Percentiles rank a stretch among this genome's conserved stretches.
Evolutionary conservation across 495 filamentous ascomycete genomes (phyloP).

Genomic region (Penicillium cinerascens): DNA sequence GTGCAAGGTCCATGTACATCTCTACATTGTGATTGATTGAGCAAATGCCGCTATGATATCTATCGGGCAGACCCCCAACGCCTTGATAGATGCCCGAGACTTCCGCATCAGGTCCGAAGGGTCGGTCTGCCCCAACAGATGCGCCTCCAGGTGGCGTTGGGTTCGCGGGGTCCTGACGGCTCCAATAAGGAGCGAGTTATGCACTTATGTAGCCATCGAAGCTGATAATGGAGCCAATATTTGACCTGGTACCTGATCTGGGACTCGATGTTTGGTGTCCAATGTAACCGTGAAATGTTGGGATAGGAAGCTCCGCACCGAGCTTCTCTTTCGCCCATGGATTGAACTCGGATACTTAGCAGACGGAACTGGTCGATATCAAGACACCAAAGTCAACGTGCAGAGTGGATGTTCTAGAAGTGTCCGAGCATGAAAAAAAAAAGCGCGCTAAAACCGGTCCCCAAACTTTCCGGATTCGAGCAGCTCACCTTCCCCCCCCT

Average conservation of each 20-base stretch:
- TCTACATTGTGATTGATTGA: neutral
- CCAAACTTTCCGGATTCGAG: slow-evolving; percentile 14
- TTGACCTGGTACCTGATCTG: neutral
- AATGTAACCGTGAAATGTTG: neutral
- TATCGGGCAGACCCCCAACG: neutral
- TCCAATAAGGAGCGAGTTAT: neutral
- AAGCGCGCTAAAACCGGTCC: slow-evolving; percentile 17
- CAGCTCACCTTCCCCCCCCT: slow-evolving; percentile 2
- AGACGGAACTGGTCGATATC: neutral
- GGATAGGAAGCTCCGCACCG: neutral
- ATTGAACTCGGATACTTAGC: neutral
- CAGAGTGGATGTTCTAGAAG: slow-evolving; percentile 19
- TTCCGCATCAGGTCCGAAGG: neutral
- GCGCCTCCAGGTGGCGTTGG: neutral
- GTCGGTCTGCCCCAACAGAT: neutral
- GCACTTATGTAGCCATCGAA: neutral
- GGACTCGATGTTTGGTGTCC: no score
- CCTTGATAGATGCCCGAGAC: neutral
- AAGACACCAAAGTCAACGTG: neutral
- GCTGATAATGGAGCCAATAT: neutral
- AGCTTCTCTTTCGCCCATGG: neutral
- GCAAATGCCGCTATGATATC: neutral
- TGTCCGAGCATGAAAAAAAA: slow-evolving; percentile 12
- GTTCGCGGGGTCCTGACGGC: neutral
- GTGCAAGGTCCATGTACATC: neutral